Percentiles rank a stretch among this genome's conserved stretches.
Evolutionary conservation across 2,329 filamentous ascomycete species (phyloP).

Genomic region (Cladosporium austrohemisphaericum): DNA sequence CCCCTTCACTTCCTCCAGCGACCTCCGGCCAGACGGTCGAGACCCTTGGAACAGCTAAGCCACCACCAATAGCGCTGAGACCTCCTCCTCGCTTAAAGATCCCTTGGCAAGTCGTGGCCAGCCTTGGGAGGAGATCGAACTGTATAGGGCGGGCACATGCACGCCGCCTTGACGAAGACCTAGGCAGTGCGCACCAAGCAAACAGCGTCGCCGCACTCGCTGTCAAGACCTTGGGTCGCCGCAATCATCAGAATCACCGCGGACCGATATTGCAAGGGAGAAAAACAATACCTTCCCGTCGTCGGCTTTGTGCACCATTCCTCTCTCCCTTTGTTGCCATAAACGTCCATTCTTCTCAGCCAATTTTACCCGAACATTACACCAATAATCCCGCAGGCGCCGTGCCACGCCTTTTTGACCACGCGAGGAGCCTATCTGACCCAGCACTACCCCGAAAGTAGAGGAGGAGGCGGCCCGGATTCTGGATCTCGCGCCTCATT

Average conservation of each 20-base stretch:
- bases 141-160: conserved; percentile 13
- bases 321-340: conserved; percentile 4
- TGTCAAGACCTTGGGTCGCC: too few relatives aligned
- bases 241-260: too few relatives aligned
- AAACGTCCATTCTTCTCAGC: too few relatives aligned
- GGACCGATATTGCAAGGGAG: too few relatives aligned
- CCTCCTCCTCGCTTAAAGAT: conserved; percentile 3
- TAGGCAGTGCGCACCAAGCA: too few relatives aligned
- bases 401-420: conserved; percentile 5
- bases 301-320: background rate
- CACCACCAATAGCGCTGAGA: conserved; percentile 2
- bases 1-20: background rate
- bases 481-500: conserved; percentile 10
- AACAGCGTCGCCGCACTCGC: too few relatives aligned
- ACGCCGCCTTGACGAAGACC: too few relatives aligned
- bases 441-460: conserved; percentile 1
- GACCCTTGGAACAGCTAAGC: background rate
- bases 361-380: conserved; percentile 7
- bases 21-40: background rate
- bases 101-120: conserved; percentile 6
- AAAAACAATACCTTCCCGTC: background rate
- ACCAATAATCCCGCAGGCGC: background rate
- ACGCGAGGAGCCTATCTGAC: conserved; percentile 3
- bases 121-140: conserved; percentile 3
- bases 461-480: conserved; percentile 5